phyloP scores from a whole-genome alignment of 805 yeast species.

The Lipomyces mesembrius region DNA sequence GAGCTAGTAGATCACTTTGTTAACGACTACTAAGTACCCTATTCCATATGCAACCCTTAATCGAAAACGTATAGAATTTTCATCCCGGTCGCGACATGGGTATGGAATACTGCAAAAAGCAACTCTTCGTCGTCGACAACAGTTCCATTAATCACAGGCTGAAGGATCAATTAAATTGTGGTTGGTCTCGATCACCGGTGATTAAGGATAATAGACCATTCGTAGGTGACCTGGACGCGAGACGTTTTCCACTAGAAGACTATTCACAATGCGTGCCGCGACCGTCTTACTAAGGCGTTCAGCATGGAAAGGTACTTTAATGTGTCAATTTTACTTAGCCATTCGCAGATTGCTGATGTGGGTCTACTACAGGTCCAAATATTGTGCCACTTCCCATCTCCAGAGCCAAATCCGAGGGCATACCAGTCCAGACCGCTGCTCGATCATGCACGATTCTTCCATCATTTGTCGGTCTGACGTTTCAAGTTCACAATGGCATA shows the following conservation, averaged over 20 bases:
- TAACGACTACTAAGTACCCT: background rate
- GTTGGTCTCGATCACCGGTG: background rate
- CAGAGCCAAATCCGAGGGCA: constrained; percentile 75
- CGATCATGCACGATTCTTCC: constrained; percentile 93
- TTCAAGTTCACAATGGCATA: constrained; percentile 95
- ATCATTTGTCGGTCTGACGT: constrained; percentile 90
- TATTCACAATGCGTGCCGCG: constrained; percentile 44
- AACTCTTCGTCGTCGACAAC: background rate
- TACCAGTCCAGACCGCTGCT: constrained; percentile 95
- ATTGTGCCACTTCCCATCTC: constrained; percentile 94
- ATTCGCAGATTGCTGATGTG: background rate
- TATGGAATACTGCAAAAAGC: too few species aligned
- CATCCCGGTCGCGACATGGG: too few species aligned
- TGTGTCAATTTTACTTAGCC: background rate
- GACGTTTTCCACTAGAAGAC: background rate
- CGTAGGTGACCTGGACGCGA: background rate
- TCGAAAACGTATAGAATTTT: background rate
- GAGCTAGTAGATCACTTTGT: too few species aligned
- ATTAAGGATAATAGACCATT: background rate
- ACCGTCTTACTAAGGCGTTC: constrained; percentile 47
- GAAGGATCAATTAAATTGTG: background rate
- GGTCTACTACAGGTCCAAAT: constrained; percentile 65
- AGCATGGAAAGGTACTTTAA: constrained; percentile 49
- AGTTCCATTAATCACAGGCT: background rate
- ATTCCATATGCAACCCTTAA: background rate